A percentile compares a stretch with the other conserved stretches of the same genome.
These are phyloP conservation scores for Phaffia tasmanica DNA, from an alignment of 768 basidiomycete genomes.

Conservation along the genomic window DNA sequence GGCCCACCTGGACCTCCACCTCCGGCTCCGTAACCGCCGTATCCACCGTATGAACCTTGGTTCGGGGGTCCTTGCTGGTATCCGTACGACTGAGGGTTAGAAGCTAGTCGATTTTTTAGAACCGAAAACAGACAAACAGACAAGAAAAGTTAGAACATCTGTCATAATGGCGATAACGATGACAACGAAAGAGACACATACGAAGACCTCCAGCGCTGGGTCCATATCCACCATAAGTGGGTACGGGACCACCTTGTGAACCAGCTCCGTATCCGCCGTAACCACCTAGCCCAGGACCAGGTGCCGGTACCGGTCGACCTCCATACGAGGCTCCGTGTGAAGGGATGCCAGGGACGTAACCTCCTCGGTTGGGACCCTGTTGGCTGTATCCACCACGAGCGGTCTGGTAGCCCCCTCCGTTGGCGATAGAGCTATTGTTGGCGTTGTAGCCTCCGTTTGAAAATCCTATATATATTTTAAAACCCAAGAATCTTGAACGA, in stretches of 20 bases:
- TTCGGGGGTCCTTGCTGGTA: conserved; percentile 11
- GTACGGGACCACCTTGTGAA: conserved; percentile 8
- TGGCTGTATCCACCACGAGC: conserved; percentile 28
- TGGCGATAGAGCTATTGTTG: conserved; percentile 3
- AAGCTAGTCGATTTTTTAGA: conserved; percentile 26
- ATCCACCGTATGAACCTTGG: conserved; percentile 23
- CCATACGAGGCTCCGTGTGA: conserved; percentile 12
- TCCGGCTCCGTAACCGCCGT: conserved; percentile 27
- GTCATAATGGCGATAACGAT: conserved; percentile 36
- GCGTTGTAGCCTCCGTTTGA: neutral
- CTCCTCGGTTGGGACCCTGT: conserved; percentile 6
- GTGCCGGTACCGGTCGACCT: conserved; percentile 15
- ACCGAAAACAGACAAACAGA: neutral
- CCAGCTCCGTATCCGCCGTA: conserved; percentile 13
- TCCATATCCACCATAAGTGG: conserved; percentile 27
- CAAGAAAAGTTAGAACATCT: conserved; percentile 31
- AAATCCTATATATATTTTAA: neutral
- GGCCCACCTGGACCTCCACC: conserved; percentile 27
- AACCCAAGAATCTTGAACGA: neutral
- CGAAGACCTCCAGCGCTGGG: conserved; percentile 10
- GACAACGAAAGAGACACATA: conserved; percentile 21
- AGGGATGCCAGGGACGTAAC: neutral
- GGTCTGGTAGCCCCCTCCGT: conserved; percentile 26
- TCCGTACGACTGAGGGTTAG: conserved; percentile 25
- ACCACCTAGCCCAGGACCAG: neutral